Percentiles rank a stretch among this genome's conserved stretches.
phyloP scores from a whole-genome alignment of 306 rosid species.

The Sechiopsis laciniata region DNA sequence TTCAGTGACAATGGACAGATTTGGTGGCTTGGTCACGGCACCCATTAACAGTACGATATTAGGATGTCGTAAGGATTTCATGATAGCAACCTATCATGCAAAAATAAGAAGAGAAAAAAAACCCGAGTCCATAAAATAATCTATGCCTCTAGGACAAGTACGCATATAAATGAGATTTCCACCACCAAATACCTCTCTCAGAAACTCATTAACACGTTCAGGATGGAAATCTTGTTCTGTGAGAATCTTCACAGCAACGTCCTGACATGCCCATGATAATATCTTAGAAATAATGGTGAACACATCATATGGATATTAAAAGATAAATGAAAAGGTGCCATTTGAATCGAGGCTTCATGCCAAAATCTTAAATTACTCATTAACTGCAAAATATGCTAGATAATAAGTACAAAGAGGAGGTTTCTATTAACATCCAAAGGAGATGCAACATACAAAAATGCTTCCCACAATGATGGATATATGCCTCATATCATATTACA shows the following conservation, averaged over 20 bases:
- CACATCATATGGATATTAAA: neutral
- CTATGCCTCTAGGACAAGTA: conserved; percentile 9
- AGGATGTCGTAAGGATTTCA: conserved; percentile 93
- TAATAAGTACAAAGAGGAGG: neutral
- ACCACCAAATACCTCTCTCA: conserved; percentile 70
- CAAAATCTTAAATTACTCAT: conserved; percentile 7
- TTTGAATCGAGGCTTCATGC: neutral
- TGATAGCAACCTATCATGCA: conserved; percentile 76
- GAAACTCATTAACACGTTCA: conserved; percentile 76
- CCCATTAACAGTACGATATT: conserved; percentile 97
- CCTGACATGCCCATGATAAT: conserved; percentile 42
- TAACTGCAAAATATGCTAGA: conserved; percentile 1
- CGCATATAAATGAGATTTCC: conserved; percentile 17
- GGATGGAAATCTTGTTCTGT: conserved; percentile 95
- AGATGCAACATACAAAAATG: neutral
- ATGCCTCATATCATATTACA: neutral
- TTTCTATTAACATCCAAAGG: conserved; percentile 12
- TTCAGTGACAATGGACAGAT: conserved; percentile 94
- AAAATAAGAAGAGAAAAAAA: conserved; percentile 21
- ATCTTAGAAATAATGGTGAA: conserved; percentile 1
- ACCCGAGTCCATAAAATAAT: conserved; percentile 25
- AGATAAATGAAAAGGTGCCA: neutral
- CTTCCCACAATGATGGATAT: neutral
- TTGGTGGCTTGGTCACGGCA: conserved; percentile 93
- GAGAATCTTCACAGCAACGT: conserved; percentile 96